Base-by-base conservation (phyloP, 805 yeast genomes). In the Candida tammaniensis region DNA sequence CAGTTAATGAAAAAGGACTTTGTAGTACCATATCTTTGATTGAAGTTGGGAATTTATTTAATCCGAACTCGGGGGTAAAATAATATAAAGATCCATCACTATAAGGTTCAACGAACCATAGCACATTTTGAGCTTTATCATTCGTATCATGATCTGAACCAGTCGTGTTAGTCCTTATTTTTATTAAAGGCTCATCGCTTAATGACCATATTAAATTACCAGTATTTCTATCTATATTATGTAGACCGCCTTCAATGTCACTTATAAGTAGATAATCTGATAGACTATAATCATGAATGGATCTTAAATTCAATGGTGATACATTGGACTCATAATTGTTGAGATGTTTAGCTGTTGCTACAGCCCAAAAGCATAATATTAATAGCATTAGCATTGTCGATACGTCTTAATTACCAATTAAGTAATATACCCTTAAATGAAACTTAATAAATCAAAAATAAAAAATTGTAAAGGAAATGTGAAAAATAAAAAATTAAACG, bases 41-140 rank as follows among this genome's bases (percentile, higher is more conserved):
- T 5, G 87, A 72, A 0, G 91, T 74, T 0, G 97, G 96, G 3
- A 93, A 68, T 51, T 77, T 82, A 50, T 84, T 86, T 16, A 93
- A 59, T 0, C 98, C 98, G 15, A 61, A 63, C 21, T 75, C 76
- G 12, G 80, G 78, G 11, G 85, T 80, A 58, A 91, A 91, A 52
- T 80, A 86, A 55, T 81, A 89, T 3, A 93, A 65, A 0, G 81
- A 66, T 1, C 98, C 98, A 38, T 85, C 95, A 4, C 80, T 81
- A 44, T 72, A 75, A 0, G 98, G 98, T 47, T 93, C 98, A 1
- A 93, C 91, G 33, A 91, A 80, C 91, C 97, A 85, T 0, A 82
- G 74, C 33, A 61, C 53, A 41, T 62, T 63, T 5, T 59, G 16
- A 15, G 15, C 42, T 27, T 27, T 15, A 6, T 7, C 28, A 5